Evolutionary conservation across 2,329 filamentous ascomycete genomes (phyloP), one percentile per base, ranked within the genome.

Genomic region (Purpureocillium takamizusanense): DNA sequence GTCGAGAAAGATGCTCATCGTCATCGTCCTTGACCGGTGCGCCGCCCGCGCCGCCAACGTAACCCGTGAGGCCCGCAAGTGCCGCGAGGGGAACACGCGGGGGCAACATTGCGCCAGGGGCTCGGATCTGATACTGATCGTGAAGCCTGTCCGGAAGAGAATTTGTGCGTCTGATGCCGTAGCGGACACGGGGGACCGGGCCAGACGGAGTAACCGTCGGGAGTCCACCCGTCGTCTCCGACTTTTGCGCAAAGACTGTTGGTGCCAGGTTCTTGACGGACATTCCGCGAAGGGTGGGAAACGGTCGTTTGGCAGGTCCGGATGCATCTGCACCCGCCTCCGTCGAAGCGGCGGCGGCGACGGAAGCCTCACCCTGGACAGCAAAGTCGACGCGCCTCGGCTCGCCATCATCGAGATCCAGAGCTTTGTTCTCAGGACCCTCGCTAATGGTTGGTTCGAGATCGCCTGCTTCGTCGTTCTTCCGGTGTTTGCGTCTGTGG

Each of bases 111-210:
- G 65, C 63, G 6, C 72, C 70, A 1, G 72, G 69, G 1, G 71
- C 53, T 4, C 72, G 68, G 27, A 64, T 47, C 16, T 64, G 56
- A 37, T 51, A 39, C 12, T 47, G 41, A 7, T 65, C 61, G 43
- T 74, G 76, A 8, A 86, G 69, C 14, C 81, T 74, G 49, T 83
- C 81, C 0, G 84, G 84, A 3, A 88, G 69, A 1, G 84, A 88
- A 54, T 76, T 86, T 15, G 83, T 85, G 39, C 84, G 74, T 40
- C 82, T 79, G 38, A 86, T 77, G n/a, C 76, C 75, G 47, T 76
- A 75, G 31, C 73, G 68, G 41, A 80, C 71, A 23, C 72, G 69
- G 6, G 76, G 74, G 32, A 77, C 66, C 10, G 69, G 65, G 3
- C 73, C 67, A 8, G 60, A 45, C 4, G 64, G 51, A 4, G 53